A percentile compares a stretch with the other conserved stretches of the same genome.
These are phyloP conservation scores for Trichoderma asperellum DNA, from an alignment of 2,329 filamentous ascomycete genomes.

Conservation along the genomic window DNA sequence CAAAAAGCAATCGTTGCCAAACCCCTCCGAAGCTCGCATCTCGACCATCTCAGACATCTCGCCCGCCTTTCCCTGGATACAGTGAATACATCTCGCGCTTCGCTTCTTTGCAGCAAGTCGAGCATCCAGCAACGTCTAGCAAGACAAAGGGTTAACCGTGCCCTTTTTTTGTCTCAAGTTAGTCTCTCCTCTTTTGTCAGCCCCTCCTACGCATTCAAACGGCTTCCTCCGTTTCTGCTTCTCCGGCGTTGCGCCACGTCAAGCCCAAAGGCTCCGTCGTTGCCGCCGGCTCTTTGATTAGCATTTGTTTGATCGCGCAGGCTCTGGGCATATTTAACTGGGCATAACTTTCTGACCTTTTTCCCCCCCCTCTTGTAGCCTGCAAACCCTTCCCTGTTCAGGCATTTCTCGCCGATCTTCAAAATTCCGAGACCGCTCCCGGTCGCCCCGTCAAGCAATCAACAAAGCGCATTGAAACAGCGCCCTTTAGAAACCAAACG, in stretches of 20 bases:
- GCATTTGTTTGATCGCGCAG: constrained; percentile 24
- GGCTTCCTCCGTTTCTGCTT: constrained; percentile 18
- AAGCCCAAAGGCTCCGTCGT: constrained; percentile 23
- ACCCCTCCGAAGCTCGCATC: constrained; percentile 26
- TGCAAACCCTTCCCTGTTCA: constrained; percentile 10
- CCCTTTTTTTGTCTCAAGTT: constrained; percentile 22
- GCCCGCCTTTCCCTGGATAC: neutral
- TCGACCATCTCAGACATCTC: neutral
- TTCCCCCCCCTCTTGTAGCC: constrained; percentile 2
- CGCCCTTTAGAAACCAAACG: neutral
- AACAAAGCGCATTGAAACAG: constrained; percentile 3
- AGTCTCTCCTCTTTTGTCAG: constrained; percentile 24
- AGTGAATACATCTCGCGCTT: neutral
- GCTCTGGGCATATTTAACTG: constrained; percentile 2
- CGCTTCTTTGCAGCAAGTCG: neutral
- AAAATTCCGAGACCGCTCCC: constrained; percentile 18
- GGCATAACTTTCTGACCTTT: constrained; percentile 9
- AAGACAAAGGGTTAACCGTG: constrained; percentile 11
- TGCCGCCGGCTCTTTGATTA: constrained; percentile 23
- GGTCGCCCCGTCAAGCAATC: constrained; percentile 8
- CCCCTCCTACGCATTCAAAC: constrained; percentile 23
- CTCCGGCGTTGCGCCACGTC: constrained; percentile 27
- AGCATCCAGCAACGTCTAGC: neutral
- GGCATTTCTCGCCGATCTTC: constrained; percentile 8
- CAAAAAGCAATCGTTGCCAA: constrained; percentile 27